A percentile compares a stretch with the other conserved stretches of the same genome.
These are phyloP conservation scores for Krasilnikovozyma curviuscula DNA, from an alignment of 768 basidiomycete genomes.

Conservation along the genomic window DNA sequence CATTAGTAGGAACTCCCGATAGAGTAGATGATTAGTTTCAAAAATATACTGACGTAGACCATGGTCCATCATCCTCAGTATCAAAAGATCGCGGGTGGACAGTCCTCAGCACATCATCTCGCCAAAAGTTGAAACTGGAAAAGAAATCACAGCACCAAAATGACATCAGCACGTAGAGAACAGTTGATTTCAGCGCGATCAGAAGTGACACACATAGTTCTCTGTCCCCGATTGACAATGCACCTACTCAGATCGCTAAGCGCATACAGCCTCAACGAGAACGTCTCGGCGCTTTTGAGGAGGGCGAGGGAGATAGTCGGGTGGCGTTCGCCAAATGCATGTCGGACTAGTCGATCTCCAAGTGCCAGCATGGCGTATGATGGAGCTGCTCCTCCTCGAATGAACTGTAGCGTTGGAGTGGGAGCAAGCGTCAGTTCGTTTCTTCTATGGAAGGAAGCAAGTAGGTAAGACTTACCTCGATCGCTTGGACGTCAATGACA, in stretches of 20 bases:
- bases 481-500: slow-evolving; percentile 14
- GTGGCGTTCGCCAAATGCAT: slow-evolving; percentile 3
- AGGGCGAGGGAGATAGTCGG: slow-evolving; percentile 5
- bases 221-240: slow-evolving; percentile 12
- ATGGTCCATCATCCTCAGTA: slow-evolving; percentile 10
- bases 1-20: too few relatives aligned
- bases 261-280: slow-evolving; percentile 14
- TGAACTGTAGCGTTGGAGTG: too few relatives aligned
- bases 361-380: slow-evolving; percentile 15
- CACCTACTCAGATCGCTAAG: slow-evolving; percentile 14
- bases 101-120: too few relatives aligned
- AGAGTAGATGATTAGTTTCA: too few relatives aligned
- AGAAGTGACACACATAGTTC: slow-evolving; percentile 9
- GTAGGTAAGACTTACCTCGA: too few relatives aligned
- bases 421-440: too few relatives aligned
- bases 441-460: too few relatives aligned
- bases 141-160: background rate
- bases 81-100: background rate
- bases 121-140: slow-evolving; percentile 13
- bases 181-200: too few relatives aligned
- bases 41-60: too few relatives aligned
- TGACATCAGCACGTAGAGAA: too few relatives aligned
- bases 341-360: slow-evolving; percentile 11
- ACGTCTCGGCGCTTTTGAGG: slow-evolving; percentile 6
- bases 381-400: slow-evolving; percentile 14